These are phyloP conservation scores for Boletellus emodensis DNA, from an alignment of 768 basidiomycete genomes.

Conservation along the genomic window DNA sequence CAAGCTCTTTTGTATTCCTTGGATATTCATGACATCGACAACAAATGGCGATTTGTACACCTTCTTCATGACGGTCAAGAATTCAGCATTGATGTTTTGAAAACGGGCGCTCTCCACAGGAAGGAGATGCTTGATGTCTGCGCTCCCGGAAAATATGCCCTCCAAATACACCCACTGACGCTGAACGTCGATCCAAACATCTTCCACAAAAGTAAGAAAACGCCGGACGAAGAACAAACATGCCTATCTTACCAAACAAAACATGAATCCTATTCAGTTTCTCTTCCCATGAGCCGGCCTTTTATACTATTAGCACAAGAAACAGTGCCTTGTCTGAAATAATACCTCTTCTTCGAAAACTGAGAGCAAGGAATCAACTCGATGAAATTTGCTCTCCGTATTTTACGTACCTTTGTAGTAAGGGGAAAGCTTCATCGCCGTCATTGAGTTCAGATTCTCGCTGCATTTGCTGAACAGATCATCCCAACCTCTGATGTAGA, in stretches of 20 bases:
- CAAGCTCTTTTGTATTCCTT: conserved; percentile 92
- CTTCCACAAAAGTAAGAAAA: conserved; percentile 35
- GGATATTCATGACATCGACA: conserved; percentile 94
- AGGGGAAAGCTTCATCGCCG: conserved; percentile 96
- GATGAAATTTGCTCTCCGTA: background rate
- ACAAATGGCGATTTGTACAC: conserved; percentile 99
- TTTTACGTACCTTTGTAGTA: conserved; percentile 82
- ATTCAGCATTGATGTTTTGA: conserved; percentile 97
- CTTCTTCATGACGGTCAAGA: conserved; percentile 98
- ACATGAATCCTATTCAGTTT: conserved; percentile 96
- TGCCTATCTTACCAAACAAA: conserved; percentile 69
- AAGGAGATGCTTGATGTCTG: conserved; percentile 98
- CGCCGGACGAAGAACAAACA: background rate
- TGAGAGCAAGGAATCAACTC: conserved; percentile 26
- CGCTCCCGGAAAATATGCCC: conserved; percentile 99
- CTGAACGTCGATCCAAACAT: conserved; percentile 99
- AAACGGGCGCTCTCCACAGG: conserved; percentile 98
- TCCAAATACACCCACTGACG: conserved; percentile 99
- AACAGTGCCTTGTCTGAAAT: background rate
- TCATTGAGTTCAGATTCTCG: conserved; percentile 93
- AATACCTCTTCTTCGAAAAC: conserved; percentile 86
- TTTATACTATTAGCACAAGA: conserved; percentile 8
- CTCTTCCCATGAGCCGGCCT: conserved; percentile 93
- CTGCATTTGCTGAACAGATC: conserved; percentile 96
- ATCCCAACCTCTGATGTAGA: conserved; percentile 78